Conservation (phyloP, 805 yeast genomes). For the Metschnikowia cubensis region DNA sequence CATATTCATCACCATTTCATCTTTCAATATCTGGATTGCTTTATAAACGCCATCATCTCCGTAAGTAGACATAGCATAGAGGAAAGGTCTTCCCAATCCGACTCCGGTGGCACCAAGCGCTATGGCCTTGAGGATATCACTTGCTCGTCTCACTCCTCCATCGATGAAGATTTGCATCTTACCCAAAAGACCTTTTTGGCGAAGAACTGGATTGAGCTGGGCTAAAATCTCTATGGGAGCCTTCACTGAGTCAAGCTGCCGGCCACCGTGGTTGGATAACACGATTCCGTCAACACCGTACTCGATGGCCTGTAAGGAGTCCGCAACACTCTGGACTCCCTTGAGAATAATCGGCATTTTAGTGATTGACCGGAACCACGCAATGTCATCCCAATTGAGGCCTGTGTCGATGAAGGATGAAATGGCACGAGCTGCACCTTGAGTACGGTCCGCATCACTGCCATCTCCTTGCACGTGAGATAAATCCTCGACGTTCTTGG, state of each 20-base stretch:
- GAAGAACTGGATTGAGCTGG: constrained; percentile 47
- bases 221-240: constrained; percentile 61
- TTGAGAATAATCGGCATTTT: constrained; percentile 53
- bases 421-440: constrained; percentile 78
- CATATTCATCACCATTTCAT: constrained; percentile 63
- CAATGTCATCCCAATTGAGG: constrained; percentile 36
- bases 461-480: constrained; percentile 35
- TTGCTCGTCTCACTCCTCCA: constrained; percentile 75
- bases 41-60: constrained; percentile 70
- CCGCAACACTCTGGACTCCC: constrained; percentile 67
- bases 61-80: constrained; percentile 75
- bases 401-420: constrained; percentile 67
- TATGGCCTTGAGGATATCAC: constrained; percentile 72
- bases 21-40: constrained; percentile 58
- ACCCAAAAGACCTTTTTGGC: constrained; percentile 37
- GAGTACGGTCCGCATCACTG: constrained; percentile 54
- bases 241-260: constrained; percentile 60
- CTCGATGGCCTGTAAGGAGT: constrained; percentile 54
- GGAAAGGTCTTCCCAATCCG: constrained; percentile 73
- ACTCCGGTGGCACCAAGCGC: constrained; percentile 74
- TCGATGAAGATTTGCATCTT: constrained; percentile 65
- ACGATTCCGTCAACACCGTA: constrained; percentile 61
- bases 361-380: constrained; percentile 39
- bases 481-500: constrained; percentile 35
- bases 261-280: constrained; percentile 72